A percentile compares a stretch with the other conserved stretches of the same genome.
Evolutionary conservation across 768 basidiomycete genomes (phyloP).

Genomic region (Agaricus subrufescens): DNA sequence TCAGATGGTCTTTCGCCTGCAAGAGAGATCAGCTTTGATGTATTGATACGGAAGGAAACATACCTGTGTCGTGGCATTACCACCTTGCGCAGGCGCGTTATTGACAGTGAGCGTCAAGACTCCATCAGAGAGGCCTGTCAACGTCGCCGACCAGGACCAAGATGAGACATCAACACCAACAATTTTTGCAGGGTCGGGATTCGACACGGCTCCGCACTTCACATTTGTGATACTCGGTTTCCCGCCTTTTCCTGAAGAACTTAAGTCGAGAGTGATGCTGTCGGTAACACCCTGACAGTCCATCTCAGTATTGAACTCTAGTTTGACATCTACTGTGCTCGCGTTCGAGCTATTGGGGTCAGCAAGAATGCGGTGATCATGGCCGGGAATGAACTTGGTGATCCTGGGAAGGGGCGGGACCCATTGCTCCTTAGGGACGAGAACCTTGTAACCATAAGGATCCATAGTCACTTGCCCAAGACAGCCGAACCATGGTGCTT

Average conservation of each 20-base stretch:
- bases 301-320: conserved; percentile 83
- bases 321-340: conserved; percentile 56
- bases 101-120: conserved; percentile 68
- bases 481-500: conserved; percentile 73
- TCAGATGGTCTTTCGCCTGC: conserved; percentile 67
- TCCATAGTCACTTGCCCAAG: conserved; percentile 59
- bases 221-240: conserved; percentile 47
- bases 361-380: conserved; percentile 68
- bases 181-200: conserved; percentile 45
- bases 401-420: conserved; percentile 64
- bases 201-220: conserved; percentile 45
- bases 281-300: conserved; percentile 62
- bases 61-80: conserved; percentile 51
- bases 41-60: conserved; percentile 18
- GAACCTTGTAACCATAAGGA: conserved; percentile 75
- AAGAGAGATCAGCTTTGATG: conserved; percentile 9
- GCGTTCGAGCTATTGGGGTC: conserved; percentile 43
- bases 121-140: conserved; percentile 76
- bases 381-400: conserved; percentile 80
- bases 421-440: conserved; percentile 72
- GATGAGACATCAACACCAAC: conserved; percentile 50
- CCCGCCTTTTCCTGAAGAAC: conserved; percentile 58
- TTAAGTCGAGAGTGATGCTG: conserved; percentile 62
- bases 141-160: conserved; percentile 73
- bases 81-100: conserved; percentile 39